Evolutionary conservation across 2,329 filamentous ascomycete species (phyloP).

Genomic region (Xylogone sp.): DNA sequence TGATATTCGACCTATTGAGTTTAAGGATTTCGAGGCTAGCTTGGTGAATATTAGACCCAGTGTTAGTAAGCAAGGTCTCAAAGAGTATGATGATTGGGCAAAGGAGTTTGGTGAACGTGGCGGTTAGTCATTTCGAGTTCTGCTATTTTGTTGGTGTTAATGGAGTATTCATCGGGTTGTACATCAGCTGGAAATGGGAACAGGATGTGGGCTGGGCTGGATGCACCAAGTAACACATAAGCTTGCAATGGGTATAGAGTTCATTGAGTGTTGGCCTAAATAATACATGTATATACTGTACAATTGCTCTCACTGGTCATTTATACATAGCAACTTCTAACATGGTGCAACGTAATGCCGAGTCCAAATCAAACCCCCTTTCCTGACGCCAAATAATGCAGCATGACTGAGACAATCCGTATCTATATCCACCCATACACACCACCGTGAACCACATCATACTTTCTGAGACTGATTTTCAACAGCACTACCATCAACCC

Average conservation of each 20-base stretch:
- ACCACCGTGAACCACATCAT: background rate
- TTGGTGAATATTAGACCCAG: slow-evolving; percentile 82
- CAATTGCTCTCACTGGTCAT: background rate
- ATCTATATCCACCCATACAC: background rate
- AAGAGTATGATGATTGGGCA: slow-evolving; percentile 93
- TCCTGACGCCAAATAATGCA: background rate
- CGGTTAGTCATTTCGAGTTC: slow-evolving; percentile 45
- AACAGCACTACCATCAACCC: slow-evolving; percentile 19
- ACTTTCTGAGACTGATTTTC: slow-evolving; percentile 7
- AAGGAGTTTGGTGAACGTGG: slow-evolving; percentile 88
- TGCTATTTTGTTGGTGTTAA: background rate
- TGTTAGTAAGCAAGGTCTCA: slow-evolving; percentile 79
- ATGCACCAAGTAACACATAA: no score
- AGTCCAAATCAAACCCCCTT: background rate
- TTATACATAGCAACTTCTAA: background rate
- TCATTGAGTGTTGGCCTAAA: background rate
- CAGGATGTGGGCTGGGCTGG: no score
- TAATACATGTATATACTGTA: background rate
- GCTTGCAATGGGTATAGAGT: no score
- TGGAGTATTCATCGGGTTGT: background rate
- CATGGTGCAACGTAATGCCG: background rate
- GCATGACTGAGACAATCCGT: background rate
- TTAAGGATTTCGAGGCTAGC: slow-evolving; percentile 81
- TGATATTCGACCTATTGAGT: slow-evolving; percentile 81
- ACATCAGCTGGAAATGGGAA: background rate